A percentile compares a stretch with the other conserved stretches of the same genome.
These are phyloP conservation scores for Hypoxylon sp. DNA, from an alignment of 2,329 filamentous ascomycete species.

Conservation along the genomic window DNA sequence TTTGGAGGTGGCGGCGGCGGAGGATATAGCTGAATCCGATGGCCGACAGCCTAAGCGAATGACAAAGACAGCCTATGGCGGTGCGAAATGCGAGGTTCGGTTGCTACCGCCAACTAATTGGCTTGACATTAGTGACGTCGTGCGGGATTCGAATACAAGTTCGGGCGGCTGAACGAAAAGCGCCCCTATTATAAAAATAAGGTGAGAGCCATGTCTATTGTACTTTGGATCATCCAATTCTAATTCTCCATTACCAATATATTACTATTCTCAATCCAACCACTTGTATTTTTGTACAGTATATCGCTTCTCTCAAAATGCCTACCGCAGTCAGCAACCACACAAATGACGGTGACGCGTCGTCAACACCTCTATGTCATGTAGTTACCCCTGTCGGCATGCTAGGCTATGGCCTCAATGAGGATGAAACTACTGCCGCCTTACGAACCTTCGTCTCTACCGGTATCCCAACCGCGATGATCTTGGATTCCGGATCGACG, in stretches of 20 bases:
- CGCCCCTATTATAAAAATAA: constrained; percentile 20
- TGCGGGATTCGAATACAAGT: constrained; percentile 6
- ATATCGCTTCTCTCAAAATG: constrained; percentile 7
- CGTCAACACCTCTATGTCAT: constrained; percentile 44
- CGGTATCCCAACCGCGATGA: constrained; percentile 45
- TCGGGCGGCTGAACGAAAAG: constrained; percentile 8
- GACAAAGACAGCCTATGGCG: constrained; percentile 1
- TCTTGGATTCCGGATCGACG: constrained; percentile 49
- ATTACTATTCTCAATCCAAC: neutral
- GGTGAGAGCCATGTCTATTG: constrained; percentile 5
- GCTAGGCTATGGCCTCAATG: constrained; percentile 58
- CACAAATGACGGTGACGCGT: constrained; percentile 7
- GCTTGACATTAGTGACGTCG: constrained; percentile 22
- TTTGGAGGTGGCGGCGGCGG: constrained; percentile 1
- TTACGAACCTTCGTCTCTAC: constrained; percentile 42
- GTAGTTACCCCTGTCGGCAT: constrained; percentile 59
- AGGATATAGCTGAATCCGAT: constrained; percentile 2
- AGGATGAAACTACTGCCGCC: constrained; percentile 40
- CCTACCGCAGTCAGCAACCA: constrained; percentile 6
- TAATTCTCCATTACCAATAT: neutral
- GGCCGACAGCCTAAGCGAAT: constrained; percentile 7
- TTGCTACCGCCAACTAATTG: constrained; percentile 1
- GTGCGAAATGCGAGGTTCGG: constrained; percentile 24
- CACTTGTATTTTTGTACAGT: neutral
- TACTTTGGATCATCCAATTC: neutral